Conservation (phyloP, 177 flowering plant species). For the Vitis hybrid region DNA sequence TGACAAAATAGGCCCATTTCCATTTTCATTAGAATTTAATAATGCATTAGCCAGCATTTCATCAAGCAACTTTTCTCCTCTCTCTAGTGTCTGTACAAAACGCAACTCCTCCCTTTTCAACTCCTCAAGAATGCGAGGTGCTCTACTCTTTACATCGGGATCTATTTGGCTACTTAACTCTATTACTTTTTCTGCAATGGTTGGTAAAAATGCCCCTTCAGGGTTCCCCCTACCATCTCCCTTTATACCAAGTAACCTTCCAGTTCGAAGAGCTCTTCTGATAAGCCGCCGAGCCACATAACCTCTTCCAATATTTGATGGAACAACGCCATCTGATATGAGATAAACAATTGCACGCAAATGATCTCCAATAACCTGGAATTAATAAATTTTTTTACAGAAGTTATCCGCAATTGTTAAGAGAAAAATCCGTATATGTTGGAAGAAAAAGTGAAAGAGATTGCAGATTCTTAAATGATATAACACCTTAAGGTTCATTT, state of each 20-base stretch:
- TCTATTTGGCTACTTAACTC: conserved; percentile 70
- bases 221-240: conserved; percentile 57
- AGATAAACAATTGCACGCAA: conserved; percentile 90
- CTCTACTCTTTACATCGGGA: conserved; percentile 56
- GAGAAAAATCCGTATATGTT: not conserved
- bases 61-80: conserved; percentile 93
- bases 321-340: conserved; percentile 88
- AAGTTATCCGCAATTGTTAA: not conserved
- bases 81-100: conserved; percentile 83
- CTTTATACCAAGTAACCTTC: conserved; percentile 80
- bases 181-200: conserved; percentile 73
- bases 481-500: conserved; percentile 70
- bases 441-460: too few relatives aligned
- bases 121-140: conserved; percentile 73
- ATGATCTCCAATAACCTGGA: conserved; percentile 89
- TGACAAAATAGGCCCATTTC: conserved; percentile 55
- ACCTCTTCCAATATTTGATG: conserved; percentile 97
- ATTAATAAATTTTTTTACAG: not conserved
- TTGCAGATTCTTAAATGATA: not conserved
- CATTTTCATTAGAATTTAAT: conserved; percentile 28
- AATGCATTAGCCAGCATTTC: conserved; percentile 68
- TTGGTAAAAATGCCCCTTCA: conserved; percentile 76
- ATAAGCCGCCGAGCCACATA: conserved; percentile 89
- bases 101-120: conserved; percentile 81
- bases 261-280: conserved; percentile 81